Base-by-base conservation (phyloP, 257 asterid species). In the Paraleonurus japonicus region DNA sequence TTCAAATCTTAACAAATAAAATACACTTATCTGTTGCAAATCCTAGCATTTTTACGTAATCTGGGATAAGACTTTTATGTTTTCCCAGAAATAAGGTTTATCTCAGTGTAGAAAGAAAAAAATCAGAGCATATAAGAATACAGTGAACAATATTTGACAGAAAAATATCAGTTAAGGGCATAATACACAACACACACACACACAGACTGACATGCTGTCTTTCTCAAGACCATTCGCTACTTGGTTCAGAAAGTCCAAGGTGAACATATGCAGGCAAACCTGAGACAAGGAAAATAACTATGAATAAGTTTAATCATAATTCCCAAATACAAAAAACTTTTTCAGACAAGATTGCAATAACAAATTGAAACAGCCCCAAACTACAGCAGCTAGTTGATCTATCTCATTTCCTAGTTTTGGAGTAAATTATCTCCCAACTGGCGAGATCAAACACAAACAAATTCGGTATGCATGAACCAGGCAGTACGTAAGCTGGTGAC, bases 221-320 rank as follows among this genome's bases (percentile, higher is more conserved):
- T 89, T 94, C 88, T 94, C 98, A 75, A 94, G 90, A 67, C 97
- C 96, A 79, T 85, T 89, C 15, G 96, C 96, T 61, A 94, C 98
- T 89, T 90, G 96, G 81, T 89, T 94, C 82, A 94, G 82, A 79
- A 94, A 94, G 80, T 94, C 97, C 59, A 90, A 74, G 32, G 96
- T 82, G 83, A 93, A 94, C 97, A 91, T 90, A 81, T 94, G 98
- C 32, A 91, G 81, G 88, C 98, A 94, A 61, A 94, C 98, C 98
- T 93, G 95, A 78, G 84, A 87, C 19, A 54, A 53, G 26, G 27
- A 22, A 60, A 22, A 66, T 16, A 54, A 67, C 41, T 35, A 28
- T 7, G 24, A 69, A 59, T 22, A n/a, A 27, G 33, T 9, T 13
- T 51, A 51, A 28, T 33, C 26, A 57, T 4, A 2, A 53, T 64